Base-by-base conservation (phyloP, 352 stramenopile genomes). In the Pythium apleroticum region DNA sequence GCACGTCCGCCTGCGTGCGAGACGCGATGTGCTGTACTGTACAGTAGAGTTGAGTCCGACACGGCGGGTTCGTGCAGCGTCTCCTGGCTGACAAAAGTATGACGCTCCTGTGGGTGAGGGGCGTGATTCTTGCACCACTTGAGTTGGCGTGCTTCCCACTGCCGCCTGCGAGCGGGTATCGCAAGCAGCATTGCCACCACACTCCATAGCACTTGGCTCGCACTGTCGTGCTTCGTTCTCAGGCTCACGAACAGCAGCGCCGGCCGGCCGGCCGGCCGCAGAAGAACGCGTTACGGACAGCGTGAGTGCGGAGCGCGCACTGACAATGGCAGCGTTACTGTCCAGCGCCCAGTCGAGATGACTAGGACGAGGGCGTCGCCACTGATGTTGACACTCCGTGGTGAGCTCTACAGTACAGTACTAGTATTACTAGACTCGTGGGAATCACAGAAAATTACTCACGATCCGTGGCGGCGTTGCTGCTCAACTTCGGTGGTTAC, bases 401-500 rank as follows among this genome's bases (percentile, higher is more conserved):
- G 41, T 41, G 35, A 41, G 41, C 41, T 15, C 19, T 45, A 17
- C n/a, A n/a, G n/a, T n/a, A n/a, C n/a, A n/a, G n/a, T n/a, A n/a
- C n/a, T n/a, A n/a, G n/a, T n/a, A n/a, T n/a, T n/a, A n/a, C n/a
- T n/a, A n/a, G n/a, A n/a, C n/a, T n/a, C 37, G 37, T 24, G 39
- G 5, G 20, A 27, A 50, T 50, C 43, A 14, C n/a, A 24, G 39
- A 27, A 27, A 50, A 19, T 50, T 50, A 50, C 43, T 50, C 43
- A 50, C 43, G 43, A 22, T 17, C 39, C 7, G 17, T 3, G 11
- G 15, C 35, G n/a, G 35, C n/a, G 39, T 46, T 24, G 43, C 43
- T 50, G 43, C 43, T 50, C 43, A 50, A 50, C 43, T 50, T 50
- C 43, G 43, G 43, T 50, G 43, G 43, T 50, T 50, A 50, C 43